phyloP scores from a whole-genome alignment of 176 grass and related monocot species.

The Pontederia crassipes region DNA sequence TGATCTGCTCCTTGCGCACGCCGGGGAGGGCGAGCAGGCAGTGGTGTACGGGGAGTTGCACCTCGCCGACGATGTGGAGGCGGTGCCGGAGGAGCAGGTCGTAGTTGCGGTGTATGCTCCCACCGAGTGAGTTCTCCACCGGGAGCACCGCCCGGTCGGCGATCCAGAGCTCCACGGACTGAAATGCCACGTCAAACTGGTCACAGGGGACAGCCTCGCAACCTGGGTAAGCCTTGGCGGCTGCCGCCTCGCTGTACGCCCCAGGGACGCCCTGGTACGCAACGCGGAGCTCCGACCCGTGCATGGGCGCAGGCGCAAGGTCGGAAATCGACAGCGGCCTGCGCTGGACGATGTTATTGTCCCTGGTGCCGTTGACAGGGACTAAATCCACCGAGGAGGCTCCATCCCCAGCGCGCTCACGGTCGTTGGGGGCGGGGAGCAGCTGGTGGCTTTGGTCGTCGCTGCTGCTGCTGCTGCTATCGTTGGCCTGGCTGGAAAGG shows the following conservation, averaged over 20 bases:
- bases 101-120: constrained; percentile 4
- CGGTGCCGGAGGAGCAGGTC: constrained; percentile 3
- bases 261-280: constrained; percentile 5
- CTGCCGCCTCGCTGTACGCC: constrained; percentile 4
- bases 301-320: background rate
- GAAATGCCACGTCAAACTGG: constrained; percentile 2
- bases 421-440: background rate
- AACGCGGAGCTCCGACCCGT: constrained; percentile 1
- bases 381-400: background rate
- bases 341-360: no score
- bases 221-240: constrained; percentile 1
- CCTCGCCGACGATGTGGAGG: constrained; percentile 6
- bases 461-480: background rate
- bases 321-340: background rate
- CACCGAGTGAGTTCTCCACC: constrained; percentile 4
- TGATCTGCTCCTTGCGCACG: background rate
- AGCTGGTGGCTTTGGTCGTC: background rate
- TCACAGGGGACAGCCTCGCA: constrained; percentile 2
- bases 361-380: background rate
- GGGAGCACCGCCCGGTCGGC: constrained; percentile 2
- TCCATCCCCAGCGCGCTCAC: background rate
- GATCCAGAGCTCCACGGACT: constrained; percentile 2
- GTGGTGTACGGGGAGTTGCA: constrained; percentile 5
- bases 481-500: background rate
- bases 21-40: constrained; percentile 3